phyloP scores from a whole-genome alignment of 352 stramenopile genomes.

The Aphanomyces stellatus region DNA sequence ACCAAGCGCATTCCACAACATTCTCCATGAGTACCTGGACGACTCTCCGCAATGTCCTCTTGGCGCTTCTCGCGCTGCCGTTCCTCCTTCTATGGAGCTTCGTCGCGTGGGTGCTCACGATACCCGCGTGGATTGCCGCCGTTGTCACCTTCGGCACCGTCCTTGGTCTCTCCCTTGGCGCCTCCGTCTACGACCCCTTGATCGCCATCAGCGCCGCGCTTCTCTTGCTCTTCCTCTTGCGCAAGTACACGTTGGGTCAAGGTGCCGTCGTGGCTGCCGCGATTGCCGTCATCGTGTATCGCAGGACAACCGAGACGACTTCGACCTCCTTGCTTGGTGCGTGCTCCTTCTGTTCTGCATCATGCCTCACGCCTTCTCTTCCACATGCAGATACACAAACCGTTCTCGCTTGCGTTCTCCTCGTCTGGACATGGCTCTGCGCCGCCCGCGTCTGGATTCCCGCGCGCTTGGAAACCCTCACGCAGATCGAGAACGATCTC shows the following conservation, averaged over 20 bases:
- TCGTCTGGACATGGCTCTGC: conserved; percentile 42
- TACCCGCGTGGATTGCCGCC: conserved; percentile 30
- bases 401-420: conserved; percentile 26
- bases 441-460: conserved; percentile 40
- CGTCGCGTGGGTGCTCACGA: conserved; percentile 41
- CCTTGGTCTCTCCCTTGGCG: neutral
- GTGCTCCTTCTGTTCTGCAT: no score
- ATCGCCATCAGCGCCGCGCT: neutral
- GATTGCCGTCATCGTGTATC: conserved; percentile 40
- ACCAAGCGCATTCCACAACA: no score
- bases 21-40: neutral
- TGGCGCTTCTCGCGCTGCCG: conserved; percentile 27
- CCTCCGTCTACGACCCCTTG: neutral
- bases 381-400: conserved; percentile 22
- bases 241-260: neutral
- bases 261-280: conserved; percentile 16
- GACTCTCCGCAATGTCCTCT: neutral
- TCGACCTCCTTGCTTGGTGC: no score
- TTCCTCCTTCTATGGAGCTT: conserved; percentile 49
- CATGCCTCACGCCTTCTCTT: no score
- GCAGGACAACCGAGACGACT: no score
- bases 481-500: conserved; percentile 33
- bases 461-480: conserved; percentile 42
- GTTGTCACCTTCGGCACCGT: neutral
- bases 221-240: neutral